These are phyloP conservation scores for Solanum hybrid DNA, from an alignment of 305 asterid species.

Conservation along the genomic window DNA sequence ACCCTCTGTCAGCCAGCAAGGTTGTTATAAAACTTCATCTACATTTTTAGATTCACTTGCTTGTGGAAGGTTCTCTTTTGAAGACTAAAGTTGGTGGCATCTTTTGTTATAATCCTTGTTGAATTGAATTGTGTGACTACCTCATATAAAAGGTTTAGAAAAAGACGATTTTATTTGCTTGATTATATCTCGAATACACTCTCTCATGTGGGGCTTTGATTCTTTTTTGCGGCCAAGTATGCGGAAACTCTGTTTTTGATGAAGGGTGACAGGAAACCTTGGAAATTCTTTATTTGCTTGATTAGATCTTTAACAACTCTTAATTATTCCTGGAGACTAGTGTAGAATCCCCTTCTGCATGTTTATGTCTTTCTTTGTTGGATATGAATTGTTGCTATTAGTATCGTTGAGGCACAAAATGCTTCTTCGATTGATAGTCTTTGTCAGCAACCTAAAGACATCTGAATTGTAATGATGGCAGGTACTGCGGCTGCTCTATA, in stretches of 20 bases:
- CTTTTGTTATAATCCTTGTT: neutral
- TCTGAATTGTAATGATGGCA: constrained; percentile 14
- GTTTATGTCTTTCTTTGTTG: neutral
- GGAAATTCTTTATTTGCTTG: neutral
- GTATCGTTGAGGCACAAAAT: neutral
- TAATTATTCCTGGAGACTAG: constrained; percentile 6
- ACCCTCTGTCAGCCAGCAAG: constrained; percentile 71
- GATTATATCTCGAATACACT: neutral
- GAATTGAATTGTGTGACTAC: neutral
- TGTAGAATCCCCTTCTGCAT: constrained; percentile 2
- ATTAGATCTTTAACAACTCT: neutral
- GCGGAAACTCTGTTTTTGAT: neutral
- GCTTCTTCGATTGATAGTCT: neutral
- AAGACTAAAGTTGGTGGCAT: neutral
- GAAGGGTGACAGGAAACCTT: neutral
- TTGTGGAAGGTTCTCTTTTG: neutral
- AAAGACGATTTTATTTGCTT: neutral
- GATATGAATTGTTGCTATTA: neutral
- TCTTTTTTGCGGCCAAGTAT: neutral
- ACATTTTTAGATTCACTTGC: neutral
- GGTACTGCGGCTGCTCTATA: constrained; percentile 78
- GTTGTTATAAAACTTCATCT: constrained; percentile 26
- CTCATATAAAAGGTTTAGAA: neutral
- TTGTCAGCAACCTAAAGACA: neutral
- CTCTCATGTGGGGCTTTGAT: neutral